phyloP scores from a whole-genome alignment of 352 stramenopile genomes.

The Globisporangium abappressorium region DNA sequence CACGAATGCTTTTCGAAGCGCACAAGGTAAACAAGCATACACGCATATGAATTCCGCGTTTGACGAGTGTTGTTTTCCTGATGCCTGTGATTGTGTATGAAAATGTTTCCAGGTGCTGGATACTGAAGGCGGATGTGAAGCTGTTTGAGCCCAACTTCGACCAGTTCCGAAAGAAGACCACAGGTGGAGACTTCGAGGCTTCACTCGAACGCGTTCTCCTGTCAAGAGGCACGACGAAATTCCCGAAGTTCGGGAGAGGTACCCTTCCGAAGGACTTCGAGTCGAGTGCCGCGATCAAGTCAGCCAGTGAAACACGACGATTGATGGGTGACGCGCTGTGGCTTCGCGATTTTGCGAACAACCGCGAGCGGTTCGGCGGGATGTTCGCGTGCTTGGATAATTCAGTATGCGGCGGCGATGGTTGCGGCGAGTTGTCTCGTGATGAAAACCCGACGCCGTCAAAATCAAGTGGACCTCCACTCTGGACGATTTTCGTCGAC shows the following conservation, averaged over 20 bases:
- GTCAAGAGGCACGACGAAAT: conserved; percentile 33
- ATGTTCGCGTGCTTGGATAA: conserved; percentile 20
- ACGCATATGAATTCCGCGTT: conserved; percentile 19
- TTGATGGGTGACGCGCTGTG: conserved; percentile 32
- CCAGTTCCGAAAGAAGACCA: conserved; percentile 21
- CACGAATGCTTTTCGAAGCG: conserved; percentile 27
- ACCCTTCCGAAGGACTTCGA: conserved; percentile 22
- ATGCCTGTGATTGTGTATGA: neutral
- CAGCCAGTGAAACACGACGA: conserved; percentile 25
- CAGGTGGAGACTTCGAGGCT: conserved; percentile 35
- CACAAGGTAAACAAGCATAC: neutral
- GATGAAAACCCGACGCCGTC: neutral
- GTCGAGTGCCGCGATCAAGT: conserved; percentile 21
- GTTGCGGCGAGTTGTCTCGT: neutral
- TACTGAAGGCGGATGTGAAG: conserved; percentile 28
- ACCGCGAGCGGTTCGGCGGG: conserved; percentile 26
- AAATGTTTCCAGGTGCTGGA: conserved; percentile 38
- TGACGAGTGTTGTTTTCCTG: neutral
- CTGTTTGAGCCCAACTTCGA: conserved; percentile 36
- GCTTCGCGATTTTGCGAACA: conserved; percentile 35
- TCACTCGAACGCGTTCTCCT: conserved; percentile 29
- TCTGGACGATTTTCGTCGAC: conserved; percentile 1
- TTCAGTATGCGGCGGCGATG: neutral
- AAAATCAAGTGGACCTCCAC: neutral
- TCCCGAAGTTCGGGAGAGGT: conserved; percentile 42